Evolutionary conservation across 2,329 filamentous ascomycete genomes (phyloP).

Genomic region (Hypoxylon sp.): DNA sequence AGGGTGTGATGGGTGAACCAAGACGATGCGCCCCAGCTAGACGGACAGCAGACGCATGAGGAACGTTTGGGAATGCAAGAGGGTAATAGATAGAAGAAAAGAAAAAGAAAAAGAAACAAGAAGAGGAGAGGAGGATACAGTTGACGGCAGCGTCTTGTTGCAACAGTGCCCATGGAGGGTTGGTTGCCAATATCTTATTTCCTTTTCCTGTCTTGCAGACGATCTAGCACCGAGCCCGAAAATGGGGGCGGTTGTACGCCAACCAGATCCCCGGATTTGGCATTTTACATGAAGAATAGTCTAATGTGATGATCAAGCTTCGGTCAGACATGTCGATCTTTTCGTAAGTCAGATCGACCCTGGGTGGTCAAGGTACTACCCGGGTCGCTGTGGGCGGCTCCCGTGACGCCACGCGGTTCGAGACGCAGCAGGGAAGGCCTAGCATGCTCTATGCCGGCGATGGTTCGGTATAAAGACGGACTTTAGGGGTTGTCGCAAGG

Average conservation of each 20-base stretch:
- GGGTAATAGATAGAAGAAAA: constrained; percentile 14
- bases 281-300: constrained; percentile 29
- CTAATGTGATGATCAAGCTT: constrained; percentile 29
- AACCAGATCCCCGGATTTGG: constrained; percentile 10
- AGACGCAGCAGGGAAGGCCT: constrained; percentile 18
- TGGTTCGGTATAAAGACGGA: constrained; percentile 13
- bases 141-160: constrained; percentile 13
- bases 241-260: constrained; percentile 22
- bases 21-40: constrained; percentile 17
- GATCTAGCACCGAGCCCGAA: constrained; percentile 22
- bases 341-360: constrained; percentile 7
- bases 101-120: constrained; percentile 16
- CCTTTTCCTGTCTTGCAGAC: constrained; percentile 23
- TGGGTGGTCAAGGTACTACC: constrained; percentile 12
- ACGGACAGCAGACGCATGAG: constrained; percentile 10
- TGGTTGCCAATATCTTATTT: constrained; percentile 26
- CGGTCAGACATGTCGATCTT: constrained; percentile 4
- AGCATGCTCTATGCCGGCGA: not conserved
- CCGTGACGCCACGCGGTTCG: constrained; percentile 4
- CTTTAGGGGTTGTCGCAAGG: no score
- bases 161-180: constrained; percentile 15
- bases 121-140: not conserved
- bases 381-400: constrained; percentile 5
- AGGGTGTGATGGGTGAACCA: not conserved
- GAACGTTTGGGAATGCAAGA: constrained; percentile 7